Conservation (phyloP, 805 yeast genomes). For the Metschnikowia orientalis region DNA sequence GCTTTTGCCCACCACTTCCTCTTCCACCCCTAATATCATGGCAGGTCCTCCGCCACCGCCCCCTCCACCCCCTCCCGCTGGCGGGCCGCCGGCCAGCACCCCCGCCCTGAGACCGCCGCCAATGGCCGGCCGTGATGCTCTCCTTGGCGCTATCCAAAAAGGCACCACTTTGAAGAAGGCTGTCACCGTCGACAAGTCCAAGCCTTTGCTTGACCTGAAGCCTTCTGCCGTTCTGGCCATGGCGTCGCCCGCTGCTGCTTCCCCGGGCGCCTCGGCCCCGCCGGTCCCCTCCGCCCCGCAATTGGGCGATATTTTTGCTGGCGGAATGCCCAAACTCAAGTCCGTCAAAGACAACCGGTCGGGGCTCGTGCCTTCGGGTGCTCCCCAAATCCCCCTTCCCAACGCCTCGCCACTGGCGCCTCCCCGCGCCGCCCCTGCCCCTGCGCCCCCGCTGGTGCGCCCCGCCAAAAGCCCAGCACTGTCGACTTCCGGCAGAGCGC, state of each 20-base stretch:
- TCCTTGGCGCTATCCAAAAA: slow-evolving; percentile 80
- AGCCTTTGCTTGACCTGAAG: slow-evolving; percentile 52
- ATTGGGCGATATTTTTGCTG: slow-evolving; percentile 68
- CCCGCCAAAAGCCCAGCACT: slow-evolving; percentile 12
- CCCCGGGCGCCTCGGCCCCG: slow-evolving; percentile 21
- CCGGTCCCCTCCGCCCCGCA: slow-evolving; percentile 35
- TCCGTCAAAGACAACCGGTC: slow-evolving; percentile 33
- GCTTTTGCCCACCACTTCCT: no score
- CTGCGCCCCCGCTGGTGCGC: slow-evolving; percentile 14
- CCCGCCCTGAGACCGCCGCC: slow-evolving; percentile 22
- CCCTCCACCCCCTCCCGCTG: slow-evolving; percentile 26
- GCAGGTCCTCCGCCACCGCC: slow-evolving; percentile 44
- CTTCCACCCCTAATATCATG: slow-evolving; percentile 24
- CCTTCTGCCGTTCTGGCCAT: slow-evolving; percentile 16
- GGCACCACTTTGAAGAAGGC: slow-evolving; percentile 41
- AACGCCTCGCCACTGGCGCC: slow-evolving; percentile 3
- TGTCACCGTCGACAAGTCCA: slow-evolving; percentile 41
- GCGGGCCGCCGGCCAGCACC: slow-evolving; percentile 16
- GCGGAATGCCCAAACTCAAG: slow-evolving; percentile 72
- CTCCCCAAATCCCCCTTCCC: slow-evolving; percentile 34
- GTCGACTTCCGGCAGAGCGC: slow-evolving; percentile 11
- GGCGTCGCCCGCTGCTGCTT: slow-evolving; percentile 5
- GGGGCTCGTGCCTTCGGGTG: slow-evolving; percentile 33
- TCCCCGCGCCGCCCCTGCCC: slow-evolving; percentile 11
- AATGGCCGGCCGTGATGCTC: slow-evolving; percentile 36